Evolutionary conservation across 2,329 filamentous ascomycete species (phyloP).

Genomic region (Rutstroemia sp.): DNA sequence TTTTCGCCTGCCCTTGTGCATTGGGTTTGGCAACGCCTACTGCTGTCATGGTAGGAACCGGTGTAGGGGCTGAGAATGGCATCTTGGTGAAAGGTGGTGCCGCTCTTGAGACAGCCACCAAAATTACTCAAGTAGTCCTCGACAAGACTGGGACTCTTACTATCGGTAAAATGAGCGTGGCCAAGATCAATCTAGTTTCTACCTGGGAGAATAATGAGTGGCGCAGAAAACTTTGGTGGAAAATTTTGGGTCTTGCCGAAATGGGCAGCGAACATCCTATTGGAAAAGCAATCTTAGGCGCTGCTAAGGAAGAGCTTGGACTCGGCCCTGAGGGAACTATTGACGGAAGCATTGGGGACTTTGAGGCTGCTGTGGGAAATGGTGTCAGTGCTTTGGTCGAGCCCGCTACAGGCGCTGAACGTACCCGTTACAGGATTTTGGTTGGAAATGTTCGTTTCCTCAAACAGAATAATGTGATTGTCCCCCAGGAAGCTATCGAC

Average conservation of each 20-base stretch:
- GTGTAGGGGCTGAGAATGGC: constrained; percentile 87
- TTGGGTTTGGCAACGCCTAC: constrained; percentile 94
- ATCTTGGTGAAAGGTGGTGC: constrained; percentile 98
- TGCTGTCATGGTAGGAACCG: constrained; percentile 98
- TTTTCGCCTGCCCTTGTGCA: constrained; percentile 95
- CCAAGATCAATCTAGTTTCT: constrained; percentile 57
- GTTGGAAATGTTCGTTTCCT: constrained; percentile 79
- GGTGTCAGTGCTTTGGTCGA: constrained; percentile 80
- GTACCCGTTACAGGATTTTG: constrained; percentile 68
- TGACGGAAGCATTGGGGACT: constrained; percentile 79
- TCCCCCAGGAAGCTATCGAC: constrained; percentile 57
- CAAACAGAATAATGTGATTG: constrained; percentile 57
- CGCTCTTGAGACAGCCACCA: constrained; percentile 82
- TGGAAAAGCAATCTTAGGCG: constrained; percentile 74
- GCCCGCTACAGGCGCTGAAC: constrained; percentile 60
- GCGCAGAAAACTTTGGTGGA: constrained; percentile 81
- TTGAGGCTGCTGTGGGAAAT: constrained; percentile 74
- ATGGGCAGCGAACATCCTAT: constrained; percentile 95
- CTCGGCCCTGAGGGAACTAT: constrained; percentile 65
- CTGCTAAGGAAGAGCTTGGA: constrained; percentile 69
- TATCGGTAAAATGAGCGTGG: constrained; percentile 90
- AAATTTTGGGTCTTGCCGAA: constrained; percentile 89
- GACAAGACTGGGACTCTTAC: constrained; percentile 97
- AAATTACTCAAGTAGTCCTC: constrained; percentile 81
- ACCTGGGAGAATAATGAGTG: constrained; percentile 63